These are phyloP conservation scores for Komagataella pseudopastoris DNA, from an alignment of 805 yeast species.

Conservation along the genomic window DNA sequence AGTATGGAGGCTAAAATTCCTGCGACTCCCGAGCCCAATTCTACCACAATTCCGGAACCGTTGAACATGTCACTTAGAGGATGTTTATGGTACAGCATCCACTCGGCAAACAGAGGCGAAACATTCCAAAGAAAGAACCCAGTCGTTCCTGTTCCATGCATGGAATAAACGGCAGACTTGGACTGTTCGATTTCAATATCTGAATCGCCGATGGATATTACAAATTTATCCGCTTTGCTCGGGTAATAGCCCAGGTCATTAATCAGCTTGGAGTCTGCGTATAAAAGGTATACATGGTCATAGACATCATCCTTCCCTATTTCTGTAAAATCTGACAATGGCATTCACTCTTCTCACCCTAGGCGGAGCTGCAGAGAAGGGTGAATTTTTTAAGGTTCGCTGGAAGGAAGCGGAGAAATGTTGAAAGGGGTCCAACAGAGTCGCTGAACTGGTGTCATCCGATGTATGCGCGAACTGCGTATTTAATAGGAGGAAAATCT, in stretches of 20 bases:
- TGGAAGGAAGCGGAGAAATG: neutral
- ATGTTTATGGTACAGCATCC: slow-evolving; percentile 27
- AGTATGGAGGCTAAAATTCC: slow-evolving; percentile 32
- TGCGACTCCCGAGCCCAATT: slow-evolving; percentile 50
- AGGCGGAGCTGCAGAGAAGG: neutral
- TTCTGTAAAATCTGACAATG: neutral
- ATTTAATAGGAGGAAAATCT: neutral
- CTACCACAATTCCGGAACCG: slow-evolving; percentile 20
- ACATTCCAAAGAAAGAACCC: slow-evolving; percentile 56
- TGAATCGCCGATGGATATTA: neutral
- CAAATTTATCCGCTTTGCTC: neutral
- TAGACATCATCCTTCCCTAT: neutral
- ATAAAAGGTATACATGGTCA: neutral
- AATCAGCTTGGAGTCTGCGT: neutral
- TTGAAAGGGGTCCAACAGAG: neutral
- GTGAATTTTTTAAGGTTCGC: neutral
- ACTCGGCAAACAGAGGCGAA: slow-evolving; percentile 32
- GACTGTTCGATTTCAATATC: neutral
- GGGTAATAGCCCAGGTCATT: neutral
- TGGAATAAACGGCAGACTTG: neutral
- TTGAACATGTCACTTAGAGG: slow-evolving; percentile 11
- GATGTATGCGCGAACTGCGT: neutral
- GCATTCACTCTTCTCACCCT: neutral
- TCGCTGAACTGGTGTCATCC: neutral
- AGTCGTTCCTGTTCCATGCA: slow-evolving; percentile 26